Conservation (phyloP, 768 basidiomycete species). For the Panus rudis region DNA sequence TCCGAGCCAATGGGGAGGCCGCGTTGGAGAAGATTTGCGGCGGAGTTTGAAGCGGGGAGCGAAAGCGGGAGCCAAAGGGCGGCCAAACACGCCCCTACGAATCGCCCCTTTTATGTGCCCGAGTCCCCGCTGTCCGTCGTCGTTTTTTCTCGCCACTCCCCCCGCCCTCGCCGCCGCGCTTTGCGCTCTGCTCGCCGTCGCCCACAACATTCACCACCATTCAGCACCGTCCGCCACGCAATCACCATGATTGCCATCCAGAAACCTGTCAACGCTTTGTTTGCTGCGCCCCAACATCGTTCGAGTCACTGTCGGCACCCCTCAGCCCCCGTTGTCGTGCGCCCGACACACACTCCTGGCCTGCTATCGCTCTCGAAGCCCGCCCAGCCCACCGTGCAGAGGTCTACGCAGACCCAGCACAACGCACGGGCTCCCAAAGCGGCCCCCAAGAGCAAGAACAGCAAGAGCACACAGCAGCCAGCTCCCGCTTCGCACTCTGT, state of each 20-base stretch:
- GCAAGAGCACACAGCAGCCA: conserved; percentile 21
- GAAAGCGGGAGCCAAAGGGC: background rate
- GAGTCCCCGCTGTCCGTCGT: conserved; percentile 18
- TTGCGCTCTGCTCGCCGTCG: conserved; percentile 5
- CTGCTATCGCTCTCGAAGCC: conserved; percentile 66
- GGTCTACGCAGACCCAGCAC: conserved; percentile 31
- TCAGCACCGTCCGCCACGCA: background rate
- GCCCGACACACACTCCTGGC: conserved; percentile 69
- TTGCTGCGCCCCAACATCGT: conserved; percentile 24
- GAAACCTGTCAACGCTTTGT: conserved; percentile 26
- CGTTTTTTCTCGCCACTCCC: conserved; percentile 17
- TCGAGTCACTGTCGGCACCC: conserved; percentile 53
- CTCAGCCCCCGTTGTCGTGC: conserved; percentile 62
- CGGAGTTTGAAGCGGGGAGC: background rate
- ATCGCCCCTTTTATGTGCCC: conserved; percentile 16
- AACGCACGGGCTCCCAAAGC: conserved; percentile 28
- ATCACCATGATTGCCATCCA: conserved; percentile 36
- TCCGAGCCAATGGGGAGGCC: no score
- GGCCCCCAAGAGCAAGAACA: conserved; percentile 31
- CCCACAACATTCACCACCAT: conserved; percentile 1
- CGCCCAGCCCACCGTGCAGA: conserved; percentile 24
- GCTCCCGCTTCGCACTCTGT: conserved; percentile 17
- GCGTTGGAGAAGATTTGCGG: no score
- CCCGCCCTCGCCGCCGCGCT: conserved; percentile 12
- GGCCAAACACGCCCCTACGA: background rate